phyloP scores from a whole-genome alignment of 2,329 filamentous ascomycete species.

The Paraconiothyrium sp. region DNA sequence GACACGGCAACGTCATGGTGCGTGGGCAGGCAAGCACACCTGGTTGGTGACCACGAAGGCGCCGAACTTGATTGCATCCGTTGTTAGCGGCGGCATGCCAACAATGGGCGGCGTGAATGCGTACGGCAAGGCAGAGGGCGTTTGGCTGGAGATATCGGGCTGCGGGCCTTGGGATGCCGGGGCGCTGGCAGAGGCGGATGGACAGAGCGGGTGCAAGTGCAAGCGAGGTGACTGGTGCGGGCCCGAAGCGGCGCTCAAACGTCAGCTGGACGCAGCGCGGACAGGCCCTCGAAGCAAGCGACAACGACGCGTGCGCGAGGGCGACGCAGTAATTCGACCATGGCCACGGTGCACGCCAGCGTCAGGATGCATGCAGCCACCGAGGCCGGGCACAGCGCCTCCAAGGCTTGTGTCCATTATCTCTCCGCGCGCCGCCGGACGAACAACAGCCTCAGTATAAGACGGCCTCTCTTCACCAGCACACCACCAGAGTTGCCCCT shows the following conservation, averaged over 20 bases:
- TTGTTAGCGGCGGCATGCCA: slow-evolving; percentile 50
- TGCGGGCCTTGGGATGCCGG: background rate
- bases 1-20: slow-evolving; percentile 9
- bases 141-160: slow-evolving; percentile 12
- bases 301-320: slow-evolving; percentile 22
- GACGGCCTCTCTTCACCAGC: background rate
- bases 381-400: background rate
- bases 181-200: background rate
- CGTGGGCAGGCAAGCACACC: slow-evolving; percentile 38
- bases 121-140: background rate
- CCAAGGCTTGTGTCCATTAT: no score
- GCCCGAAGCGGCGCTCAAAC: slow-evolving; percentile 2
- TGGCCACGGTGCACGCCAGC: background rate
- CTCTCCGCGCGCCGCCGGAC: slow-evolving; percentile 2
- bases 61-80: slow-evolving; percentile 54
- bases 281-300: slow-evolving; percentile 1
- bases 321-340: slow-evolving; percentile 25
- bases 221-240: background rate
- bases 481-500: background rate
- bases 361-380: background rate
- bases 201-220: background rate
- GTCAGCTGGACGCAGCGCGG: slow-evolving; percentile 17
- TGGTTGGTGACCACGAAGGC: slow-evolving; percentile 56
- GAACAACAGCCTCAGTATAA: background rate
- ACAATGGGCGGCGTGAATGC: background rate